Conservation (phyloP, 1,139 yeast genomes). For the Hanseniaspora uvarum region DNA sequence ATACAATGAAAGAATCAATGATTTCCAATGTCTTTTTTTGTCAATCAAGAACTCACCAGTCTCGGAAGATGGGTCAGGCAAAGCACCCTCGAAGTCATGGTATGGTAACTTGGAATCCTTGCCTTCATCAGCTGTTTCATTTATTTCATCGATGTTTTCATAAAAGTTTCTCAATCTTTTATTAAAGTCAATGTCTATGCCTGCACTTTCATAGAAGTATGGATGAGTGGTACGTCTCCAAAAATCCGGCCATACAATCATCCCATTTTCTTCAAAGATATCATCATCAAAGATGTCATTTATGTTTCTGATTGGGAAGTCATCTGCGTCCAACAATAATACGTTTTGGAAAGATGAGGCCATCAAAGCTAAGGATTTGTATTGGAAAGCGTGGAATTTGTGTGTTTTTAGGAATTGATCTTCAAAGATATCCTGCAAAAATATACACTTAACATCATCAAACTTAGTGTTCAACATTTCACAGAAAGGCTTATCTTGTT, state of each 20-base stretch:
- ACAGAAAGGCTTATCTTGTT: constrained; percentile 63
- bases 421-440: constrained; percentile 49
- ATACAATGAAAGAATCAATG: constrained; percentile 45
- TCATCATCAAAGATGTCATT: constrained; percentile 37
- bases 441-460: constrained; percentile 58
- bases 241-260: constrained; percentile 53
- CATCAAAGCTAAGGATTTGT: constrained; percentile 47
- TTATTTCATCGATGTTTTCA: too few species aligned
- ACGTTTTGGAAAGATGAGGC: constrained; percentile 49
- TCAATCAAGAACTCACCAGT: constrained; percentile 53
- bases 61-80: constrained; percentile 57
- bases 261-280: constrained; percentile 21
- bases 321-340: constrained; percentile 48
- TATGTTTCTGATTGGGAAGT: constrained; percentile 44
- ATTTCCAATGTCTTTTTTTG: constrained; percentile 42
- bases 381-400: constrained; percentile 48
- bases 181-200: constrained; percentile 25
- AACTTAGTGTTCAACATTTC: constrained; percentile 36
- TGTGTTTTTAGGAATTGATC: constrained; percentile 32
- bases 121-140: constrained; percentile 27
- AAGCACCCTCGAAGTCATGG: constrained; percentile 48
- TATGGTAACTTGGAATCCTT: constrained; percentile 29
- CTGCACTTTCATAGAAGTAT: constrained; percentile 43
- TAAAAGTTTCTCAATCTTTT: constrained; percentile 18
- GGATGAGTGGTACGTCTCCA: constrained; percentile 58